Percentiles rank a stretch among this genome's conserved stretches.
Conservation (phyloP, 2,329 filamentous ascomycete genomes). For the Colletotrichum nymphaeae region DNA sequence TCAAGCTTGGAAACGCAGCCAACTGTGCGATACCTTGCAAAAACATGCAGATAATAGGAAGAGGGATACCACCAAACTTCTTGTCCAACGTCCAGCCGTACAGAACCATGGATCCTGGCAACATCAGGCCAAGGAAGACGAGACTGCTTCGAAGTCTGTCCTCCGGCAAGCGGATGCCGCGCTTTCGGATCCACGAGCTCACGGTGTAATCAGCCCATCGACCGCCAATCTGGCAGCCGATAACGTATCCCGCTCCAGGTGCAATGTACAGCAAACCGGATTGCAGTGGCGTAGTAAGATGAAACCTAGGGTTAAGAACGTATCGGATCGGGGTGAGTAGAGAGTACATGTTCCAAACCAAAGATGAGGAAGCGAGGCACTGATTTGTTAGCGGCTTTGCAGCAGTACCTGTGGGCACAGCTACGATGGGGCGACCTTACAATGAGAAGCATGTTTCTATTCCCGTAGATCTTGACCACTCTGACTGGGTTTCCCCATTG, state of each 20-base stretch:
- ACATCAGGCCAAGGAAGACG: constrained; percentile 65
- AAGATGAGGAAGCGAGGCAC: constrained; percentile 65
- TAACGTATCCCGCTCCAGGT: constrained; percentile 76
- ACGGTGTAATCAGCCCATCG: constrained; percentile 76
- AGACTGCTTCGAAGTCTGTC: constrained; percentile 73
- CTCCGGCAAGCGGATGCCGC: constrained; percentile 72
- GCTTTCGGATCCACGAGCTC: constrained; percentile 71
- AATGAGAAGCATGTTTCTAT: constrained; percentile 75
- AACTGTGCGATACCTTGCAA: constrained; percentile 79
- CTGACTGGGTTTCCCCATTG: constrained; percentile 74
- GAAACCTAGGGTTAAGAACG: constrained; percentile 79
- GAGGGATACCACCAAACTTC: constrained; percentile 61
- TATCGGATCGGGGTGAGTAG: constrained; percentile 76
- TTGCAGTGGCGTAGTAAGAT: constrained; percentile 73
- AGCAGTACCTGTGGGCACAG: no score
- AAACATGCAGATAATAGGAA: constrained; percentile 80
- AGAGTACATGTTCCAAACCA: constrained; percentile 80
- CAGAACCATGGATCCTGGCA: constrained; percentile 73
- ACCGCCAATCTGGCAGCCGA: constrained; percentile 78
- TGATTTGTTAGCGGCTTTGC: neutral
- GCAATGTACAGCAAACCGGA: constrained; percentile 80
- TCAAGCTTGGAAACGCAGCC: constrained; percentile 80
- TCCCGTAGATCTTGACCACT: constrained; percentile 71
- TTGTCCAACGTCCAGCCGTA: constrained; percentile 67
- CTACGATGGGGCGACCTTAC: constrained; percentile 35